phyloP scores from a whole-genome alignment of 352 stramenopile species.

The Phytophthora tentaculata region DNA sequence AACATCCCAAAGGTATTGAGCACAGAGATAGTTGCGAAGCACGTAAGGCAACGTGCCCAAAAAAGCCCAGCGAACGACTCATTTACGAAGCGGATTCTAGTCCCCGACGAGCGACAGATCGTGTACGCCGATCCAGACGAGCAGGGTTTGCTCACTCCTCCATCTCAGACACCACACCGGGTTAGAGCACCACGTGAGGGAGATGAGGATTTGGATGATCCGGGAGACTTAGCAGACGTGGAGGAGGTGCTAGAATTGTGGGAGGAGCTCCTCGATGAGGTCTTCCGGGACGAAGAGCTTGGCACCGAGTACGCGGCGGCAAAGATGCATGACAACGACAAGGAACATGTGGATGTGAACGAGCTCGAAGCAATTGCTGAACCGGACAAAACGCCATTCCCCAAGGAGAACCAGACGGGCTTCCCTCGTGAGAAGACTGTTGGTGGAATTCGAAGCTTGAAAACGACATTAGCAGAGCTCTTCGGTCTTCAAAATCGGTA shows the following conservation, averaged over 20 bases:
- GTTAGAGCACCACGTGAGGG: neutral
- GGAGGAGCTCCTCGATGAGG: constrained; percentile 2
- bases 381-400: constrained; percentile 7
- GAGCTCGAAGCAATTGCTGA: constrained; percentile 5
- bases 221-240: constrained; percentile 1
- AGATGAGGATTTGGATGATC: constrained; percentile 4
- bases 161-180: neutral
- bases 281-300: constrained; percentile 3
- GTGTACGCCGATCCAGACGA: constrained; percentile 2
- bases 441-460: constrained; percentile 3
- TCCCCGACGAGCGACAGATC: constrained; percentile 5
- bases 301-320: neutral
- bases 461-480: constrained; percentile 2
- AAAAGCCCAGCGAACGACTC: neutral
- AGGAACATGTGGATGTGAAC: neutral
- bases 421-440: constrained; percentile 1
- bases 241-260: constrained; percentile 3
- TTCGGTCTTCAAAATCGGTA: no score
- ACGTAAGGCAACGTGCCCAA: constrained; percentile 1
- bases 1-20: neutral
- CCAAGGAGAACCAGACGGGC: neutral
- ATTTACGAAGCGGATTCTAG: constrained; percentile 5
- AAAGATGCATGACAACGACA: neutral
- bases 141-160: neutral
- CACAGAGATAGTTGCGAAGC: constrained; percentile 4